Conservation (phyloP, 164 flowering plant genomes). For the Annona squamosa region DNA sequence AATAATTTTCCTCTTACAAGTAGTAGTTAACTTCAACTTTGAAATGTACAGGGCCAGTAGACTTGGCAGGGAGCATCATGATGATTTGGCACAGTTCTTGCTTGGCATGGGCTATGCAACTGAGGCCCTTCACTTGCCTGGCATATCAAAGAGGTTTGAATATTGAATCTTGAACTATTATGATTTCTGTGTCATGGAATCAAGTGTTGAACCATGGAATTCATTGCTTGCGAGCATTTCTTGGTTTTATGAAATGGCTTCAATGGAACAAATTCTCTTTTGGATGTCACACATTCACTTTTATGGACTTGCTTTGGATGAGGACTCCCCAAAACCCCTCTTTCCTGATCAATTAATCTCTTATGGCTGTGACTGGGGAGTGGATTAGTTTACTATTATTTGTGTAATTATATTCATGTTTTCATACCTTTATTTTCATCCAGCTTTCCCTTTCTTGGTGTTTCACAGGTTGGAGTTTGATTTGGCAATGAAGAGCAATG, state of each 20-base stretch:
- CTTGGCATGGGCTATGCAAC: conserved; percentile 99
- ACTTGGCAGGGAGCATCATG: conserved; percentile 98
- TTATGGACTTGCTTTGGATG: background rate
- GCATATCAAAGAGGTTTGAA: conserved; percentile 86
- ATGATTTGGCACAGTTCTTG: conserved; percentile 95
- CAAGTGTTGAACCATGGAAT: background rate
- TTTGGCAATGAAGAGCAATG: conserved; percentile 93
- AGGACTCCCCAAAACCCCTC: background rate
- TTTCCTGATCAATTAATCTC: background rate
- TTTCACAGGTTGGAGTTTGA: conserved; percentile 84
- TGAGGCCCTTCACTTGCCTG: conserved; percentile 98
- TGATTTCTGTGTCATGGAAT: background rate
- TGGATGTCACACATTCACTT: background rate
- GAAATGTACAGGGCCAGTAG: conserved; percentile 80
- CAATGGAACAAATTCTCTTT: background rate
- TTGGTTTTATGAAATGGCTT: background rate
- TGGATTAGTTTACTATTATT: background rate
- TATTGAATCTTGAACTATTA: background rate
- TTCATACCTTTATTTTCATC: too few relatives aligned
- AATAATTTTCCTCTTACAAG: background rate
- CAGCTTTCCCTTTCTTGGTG: background rate
- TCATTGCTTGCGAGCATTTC: background rate
- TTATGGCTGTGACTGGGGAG: background rate
- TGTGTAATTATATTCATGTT: too few relatives aligned
- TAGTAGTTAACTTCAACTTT: conserved; percentile 2